Conservation (phyloP, 23 red algal species). For the Chondrus crispus region DNA sequence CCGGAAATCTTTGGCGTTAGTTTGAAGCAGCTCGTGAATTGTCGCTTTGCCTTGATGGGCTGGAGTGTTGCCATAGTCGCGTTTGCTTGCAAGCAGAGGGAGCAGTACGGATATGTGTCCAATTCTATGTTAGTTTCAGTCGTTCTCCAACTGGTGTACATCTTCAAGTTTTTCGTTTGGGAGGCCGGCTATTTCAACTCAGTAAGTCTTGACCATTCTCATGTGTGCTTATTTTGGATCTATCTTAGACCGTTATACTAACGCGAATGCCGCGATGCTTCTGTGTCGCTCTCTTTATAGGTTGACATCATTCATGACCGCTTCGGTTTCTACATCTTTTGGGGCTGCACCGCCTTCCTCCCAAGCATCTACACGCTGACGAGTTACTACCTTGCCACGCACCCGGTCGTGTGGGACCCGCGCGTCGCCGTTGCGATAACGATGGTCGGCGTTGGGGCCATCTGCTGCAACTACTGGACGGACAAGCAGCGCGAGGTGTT, state of each 20-base stretch:
- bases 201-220: background rate
- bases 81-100: constrained; percentile 50
- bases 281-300: background rate
- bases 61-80: constrained; percentile 60
- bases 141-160: constrained; percentile 72
- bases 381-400: constrained; percentile 44
- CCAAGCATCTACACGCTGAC: constrained; percentile 77
- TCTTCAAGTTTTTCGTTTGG: constrained; percentile 82
- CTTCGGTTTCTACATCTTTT: constrained; percentile 79
- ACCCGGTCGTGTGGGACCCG: constrained; percentile 14
- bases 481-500: constrained; percentile 66
- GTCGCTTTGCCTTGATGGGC: constrained; percentile 80
- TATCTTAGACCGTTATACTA: no score
- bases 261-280: no score
- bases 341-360: constrained; percentile 73
- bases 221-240: no score
- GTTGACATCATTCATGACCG: constrained; percentile 82
- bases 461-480: constrained; percentile 56
- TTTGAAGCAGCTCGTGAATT: constrained; percentile 73
- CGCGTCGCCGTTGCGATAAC: background rate
- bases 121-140: constrained; percentile 71
- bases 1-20: constrained; percentile 55
- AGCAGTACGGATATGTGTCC: constrained; percentile 56
- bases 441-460: constrained; percentile 7
- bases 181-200: constrained; percentile 84